Evolutionary conservation across 2,329 filamentous ascomycete genomes (phyloP).

Genomic region (Botrytis byssoidea): DNA sequence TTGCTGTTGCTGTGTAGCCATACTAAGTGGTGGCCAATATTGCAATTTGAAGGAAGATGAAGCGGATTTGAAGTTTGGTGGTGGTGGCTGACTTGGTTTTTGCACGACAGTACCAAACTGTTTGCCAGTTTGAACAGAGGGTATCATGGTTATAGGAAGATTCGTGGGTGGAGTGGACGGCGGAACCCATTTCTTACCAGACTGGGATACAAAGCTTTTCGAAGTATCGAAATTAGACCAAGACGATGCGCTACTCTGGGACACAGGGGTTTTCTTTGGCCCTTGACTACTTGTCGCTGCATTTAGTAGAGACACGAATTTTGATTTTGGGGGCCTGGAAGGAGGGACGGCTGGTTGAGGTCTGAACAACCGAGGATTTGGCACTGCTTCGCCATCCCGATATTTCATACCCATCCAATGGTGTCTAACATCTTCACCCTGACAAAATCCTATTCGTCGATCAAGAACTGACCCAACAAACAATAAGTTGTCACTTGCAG

Average conservation of each 20-base stretch:
- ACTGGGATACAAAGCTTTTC: background rate
- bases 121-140: background rate
- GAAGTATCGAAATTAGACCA: background rate
- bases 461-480: background rate
- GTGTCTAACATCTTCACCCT: background rate
- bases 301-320: background rate
- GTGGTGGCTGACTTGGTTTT: background rate
- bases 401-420: slow-evolving; percentile 4
- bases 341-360: background rate
- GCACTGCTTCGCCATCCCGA: background rate
- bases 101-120: background rate
- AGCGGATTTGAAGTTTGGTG: background rate
- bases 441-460: background rate
- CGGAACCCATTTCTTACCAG: background rate
- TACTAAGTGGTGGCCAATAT: background rate
- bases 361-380: background rate
- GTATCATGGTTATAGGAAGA: background rate
- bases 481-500: background rate
- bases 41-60: background rate
- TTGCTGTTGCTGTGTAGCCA: background rate
- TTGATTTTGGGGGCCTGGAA: background rate
- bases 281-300: background rate
- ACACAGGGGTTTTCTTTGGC: background rate
- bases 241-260: too few relatives aligned
- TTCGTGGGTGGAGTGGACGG: background rate